Evolutionary conservation across 768 basidiomycete species (phyloP), one percentile per base, ranked within the genome.

Genomic region (Lentinula sp.): DNA sequence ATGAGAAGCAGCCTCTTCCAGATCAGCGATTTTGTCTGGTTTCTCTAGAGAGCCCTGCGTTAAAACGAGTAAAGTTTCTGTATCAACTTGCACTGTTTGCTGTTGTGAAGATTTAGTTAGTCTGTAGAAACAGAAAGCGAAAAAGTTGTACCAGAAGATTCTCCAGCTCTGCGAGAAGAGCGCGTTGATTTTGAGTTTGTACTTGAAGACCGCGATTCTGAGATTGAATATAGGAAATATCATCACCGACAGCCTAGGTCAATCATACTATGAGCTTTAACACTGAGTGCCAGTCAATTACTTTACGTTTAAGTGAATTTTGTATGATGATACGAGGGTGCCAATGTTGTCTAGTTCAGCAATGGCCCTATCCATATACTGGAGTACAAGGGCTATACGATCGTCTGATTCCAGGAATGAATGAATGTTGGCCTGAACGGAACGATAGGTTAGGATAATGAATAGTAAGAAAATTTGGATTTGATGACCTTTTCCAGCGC

Each of bases 391-490:
- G 46, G 80, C 82, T 59, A 99, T 86, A 35, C 96, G 84, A 69
- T 98, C 95, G 70, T 99, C 97, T 8, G 90, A 90, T 73, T 98
- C 97, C 49, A 98, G 79, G 75, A 98, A 98, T 2, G 97, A 97
- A 71, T 98, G 93, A 36, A 98, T 91, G 69, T 96, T 98, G 2
- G 96, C 96, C 95, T 96, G 66, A 13, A 61, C 13, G 54, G 62
- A 50, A 6, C 60, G 35, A 63, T 54, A 43, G 36, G 51, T 61
- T 37, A 53, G 59, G 42, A 62, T 48, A 39, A 36, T 61, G 33
- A 56, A 32, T 53, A 48, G 6, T 39, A 4, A 32, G 59, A 16
- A 16, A 57, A 55, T 28, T 28, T 28, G 28, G 23, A 13, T 50
- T 50, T 15, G 65, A 74, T 61, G 61, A 95, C 96, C 81, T 93